Evolutionary conservation across 2,329 filamentous ascomycete genomes (phyloP).

Genomic region (Blumeria graminis): DNA sequence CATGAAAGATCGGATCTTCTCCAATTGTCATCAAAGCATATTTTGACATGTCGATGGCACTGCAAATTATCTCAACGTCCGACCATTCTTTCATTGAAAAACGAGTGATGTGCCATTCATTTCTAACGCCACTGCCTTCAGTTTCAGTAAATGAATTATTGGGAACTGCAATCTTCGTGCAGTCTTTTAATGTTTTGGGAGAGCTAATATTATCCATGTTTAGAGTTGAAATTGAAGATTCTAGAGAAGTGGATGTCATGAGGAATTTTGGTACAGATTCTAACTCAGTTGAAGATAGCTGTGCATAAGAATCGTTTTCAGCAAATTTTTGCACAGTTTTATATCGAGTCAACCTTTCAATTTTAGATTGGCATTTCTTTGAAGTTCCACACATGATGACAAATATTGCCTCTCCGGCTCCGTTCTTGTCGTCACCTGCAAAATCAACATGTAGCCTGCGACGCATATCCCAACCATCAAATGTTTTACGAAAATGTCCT

Average conservation of each 20-base stretch:
- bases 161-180: background rate
- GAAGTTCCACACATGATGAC: conserved; percentile 41
- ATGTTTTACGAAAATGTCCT: conserved; percentile 52
- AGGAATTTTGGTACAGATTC: conserved; percentile 3
- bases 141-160: too few species aligned
- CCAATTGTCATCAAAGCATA: conserved; percentile 44
- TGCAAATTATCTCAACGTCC: conserved; percentile 39
- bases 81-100: conserved; percentile 36
- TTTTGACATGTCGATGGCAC: conserved; percentile 48
- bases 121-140: too few species aligned
- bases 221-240: background rate
- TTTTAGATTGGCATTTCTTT: conserved; percentile 17
- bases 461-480: conserved; percentile 79
- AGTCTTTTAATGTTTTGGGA: background rate
- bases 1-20: conserved; percentile 53
- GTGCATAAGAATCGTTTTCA: conserved; percentile 1
- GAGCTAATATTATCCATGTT: background rate
- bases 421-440: conserved; percentile 50
- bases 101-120: conserved; percentile 36
- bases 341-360: conserved; percentile 34
- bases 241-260: background rate
- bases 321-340: conserved; percentile 14
- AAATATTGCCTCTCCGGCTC: conserved; percentile 53
- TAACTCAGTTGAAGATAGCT: too few species aligned
- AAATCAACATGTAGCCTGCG: conserved; percentile 74